Percentiles rank a stretch among this genome's conserved stretches.
These are phyloP conservation scores for Mortierella sp. DNA, from an alignment of 371 early-diverging fungal species.

Conservation along the genomic window DNA sequence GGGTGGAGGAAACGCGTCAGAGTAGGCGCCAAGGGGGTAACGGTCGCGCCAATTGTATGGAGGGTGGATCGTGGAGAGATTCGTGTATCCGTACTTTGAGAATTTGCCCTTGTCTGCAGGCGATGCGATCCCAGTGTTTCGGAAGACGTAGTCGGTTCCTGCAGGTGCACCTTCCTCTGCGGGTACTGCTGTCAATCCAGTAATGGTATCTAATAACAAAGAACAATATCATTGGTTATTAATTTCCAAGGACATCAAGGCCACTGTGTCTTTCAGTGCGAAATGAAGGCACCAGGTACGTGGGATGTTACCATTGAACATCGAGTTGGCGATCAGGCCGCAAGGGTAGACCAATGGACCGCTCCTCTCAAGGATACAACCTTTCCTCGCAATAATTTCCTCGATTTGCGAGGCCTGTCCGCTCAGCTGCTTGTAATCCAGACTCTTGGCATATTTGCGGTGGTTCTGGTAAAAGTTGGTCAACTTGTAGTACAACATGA, in stretches of 20 bases:
- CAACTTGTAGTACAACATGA: conserved; percentile 94
- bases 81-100: conserved; percentile 67
- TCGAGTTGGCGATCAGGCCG: conserved; percentile 97
- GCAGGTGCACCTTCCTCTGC: background rate
- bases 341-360: conserved; percentile 47
- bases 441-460: conserved; percentile 94
- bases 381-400: conserved; percentile 22
- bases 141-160: conserved; percentile 63
- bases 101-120: conserved; percentile 84
- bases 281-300: background rate
- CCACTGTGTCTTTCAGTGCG: background rate
- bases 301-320: conserved; percentile 67
- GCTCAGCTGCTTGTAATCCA: conserved; percentile 84
- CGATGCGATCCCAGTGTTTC: conserved; percentile 87
- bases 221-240: background rate
- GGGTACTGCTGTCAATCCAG: background rate
- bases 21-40: conserved; percentile 63
- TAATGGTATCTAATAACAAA: conserved; percentile 44
- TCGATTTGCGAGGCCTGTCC: conserved; percentile 64
- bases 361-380: conserved; percentile 7
- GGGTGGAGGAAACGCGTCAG: conserved; percentile 74
- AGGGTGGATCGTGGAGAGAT: conserved; percentile 66
- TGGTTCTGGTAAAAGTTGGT: conserved; percentile 99
- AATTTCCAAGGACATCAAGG: too few species aligned
- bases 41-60: conserved; percentile 84